Base-by-base conservation (phyloP, 805 yeast genomes). In the Nakazawaea holstii region DNA sequence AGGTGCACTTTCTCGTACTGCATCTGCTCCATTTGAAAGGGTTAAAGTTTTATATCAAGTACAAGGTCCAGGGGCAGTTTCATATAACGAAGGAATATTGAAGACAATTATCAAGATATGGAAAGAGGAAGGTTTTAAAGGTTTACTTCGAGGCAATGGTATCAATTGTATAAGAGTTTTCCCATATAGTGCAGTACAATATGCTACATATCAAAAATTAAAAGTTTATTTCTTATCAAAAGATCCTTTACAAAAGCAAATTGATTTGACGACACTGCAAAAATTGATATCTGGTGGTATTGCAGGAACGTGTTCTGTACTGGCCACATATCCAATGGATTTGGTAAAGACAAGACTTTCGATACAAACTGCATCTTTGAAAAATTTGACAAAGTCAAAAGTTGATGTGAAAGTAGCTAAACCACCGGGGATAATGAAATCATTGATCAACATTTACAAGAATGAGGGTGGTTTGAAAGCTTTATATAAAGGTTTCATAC, bases 151-250 rank as follows among this genome's bases (percentile, higher is more conserved):
- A 41, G 99, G 99, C 1, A 92, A 92, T 64, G 87, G 92, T 0
- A 72, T 88, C 51, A 92, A 92, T 63, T 91, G 97, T 70, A 66
- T 92, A 1, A 72, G 99, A 46, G 88, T 94, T 26, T 80, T 92
- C 52, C 99, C 99, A 1, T 92, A 92, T 60, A 82, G 92, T 50
- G 97, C 98, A 0, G 95, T 90, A 11, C 99, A 92, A 66, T 92
- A 88, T 67, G 78, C 89, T 28, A 89, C 86, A 7, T 92, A 86
- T 63, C 92, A 92, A 55, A 62, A 72, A 41, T 67, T 76, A 55
- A 86, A 82, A 59, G 68, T 56, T 15, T 33, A 13, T 31, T 49
- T 67, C 31, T 52, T 77, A 9, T 58, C 57, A 48, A 32, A 64
- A 3, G 41, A 42, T 9, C 60, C 50, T 44, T 60, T 52, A 48